Evolutionary conservation across 192 early-diverging fungal species (phyloP).

Genomic region (Phlyctochytrium arcticum): DNA sequence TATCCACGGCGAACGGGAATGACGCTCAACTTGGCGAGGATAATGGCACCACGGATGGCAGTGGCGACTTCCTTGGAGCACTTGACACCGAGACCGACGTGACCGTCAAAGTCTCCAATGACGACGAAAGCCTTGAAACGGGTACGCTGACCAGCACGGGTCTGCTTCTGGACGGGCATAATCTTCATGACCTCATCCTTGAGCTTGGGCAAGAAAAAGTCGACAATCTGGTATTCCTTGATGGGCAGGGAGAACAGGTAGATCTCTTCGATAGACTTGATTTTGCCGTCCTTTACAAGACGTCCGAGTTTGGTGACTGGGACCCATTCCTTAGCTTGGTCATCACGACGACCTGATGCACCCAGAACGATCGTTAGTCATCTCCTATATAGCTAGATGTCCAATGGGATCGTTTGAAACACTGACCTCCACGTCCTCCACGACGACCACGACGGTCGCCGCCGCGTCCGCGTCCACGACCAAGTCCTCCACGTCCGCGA

Average conservation of each 20-base stretch:
- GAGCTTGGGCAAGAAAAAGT: slow-evolving; percentile 89
- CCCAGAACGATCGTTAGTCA: slow-evolving; percentile 6
- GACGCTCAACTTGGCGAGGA: slow-evolving; percentile 96
- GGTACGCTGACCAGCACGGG: slow-evolving; percentile 98
- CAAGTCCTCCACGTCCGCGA: slow-evolving; percentile 52
- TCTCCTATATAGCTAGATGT: not conserved
- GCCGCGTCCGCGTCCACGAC: slow-evolving; percentile 71
- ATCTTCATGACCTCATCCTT: slow-evolving; percentile 99
- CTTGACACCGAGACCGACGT: slow-evolving; percentile 99
- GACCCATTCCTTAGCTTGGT: slow-evolving; percentile 78
- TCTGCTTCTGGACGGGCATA: slow-evolving; percentile 99
- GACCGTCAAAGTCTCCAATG: slow-evolving; percentile 95
- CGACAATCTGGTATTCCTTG: slow-evolving; percentile 99
- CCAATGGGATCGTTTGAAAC: not conserved
- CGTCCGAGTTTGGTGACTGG: slow-evolving; percentile 99
- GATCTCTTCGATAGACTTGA: slow-evolving; percentile 96
- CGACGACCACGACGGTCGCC: slow-evolving; percentile 81
- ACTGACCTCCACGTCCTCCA: slow-evolving; percentile 49
- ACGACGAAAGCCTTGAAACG: slow-evolving; percentile 99
- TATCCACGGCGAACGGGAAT: slow-evolving; percentile 98
- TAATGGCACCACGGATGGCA: slow-evolving; percentile 97
- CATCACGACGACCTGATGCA: slow-evolving; percentile 77
- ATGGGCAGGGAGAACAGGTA: slow-evolving; percentile 97
- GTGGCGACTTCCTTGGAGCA: slow-evolving; percentile 99
- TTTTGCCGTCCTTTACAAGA: slow-evolving; percentile 96